These are phyloP conservation scores for Penicillium sp. DNA, from an alignment of 2,329 filamentous ascomycete genomes.

Conservation along the genomic window DNA sequence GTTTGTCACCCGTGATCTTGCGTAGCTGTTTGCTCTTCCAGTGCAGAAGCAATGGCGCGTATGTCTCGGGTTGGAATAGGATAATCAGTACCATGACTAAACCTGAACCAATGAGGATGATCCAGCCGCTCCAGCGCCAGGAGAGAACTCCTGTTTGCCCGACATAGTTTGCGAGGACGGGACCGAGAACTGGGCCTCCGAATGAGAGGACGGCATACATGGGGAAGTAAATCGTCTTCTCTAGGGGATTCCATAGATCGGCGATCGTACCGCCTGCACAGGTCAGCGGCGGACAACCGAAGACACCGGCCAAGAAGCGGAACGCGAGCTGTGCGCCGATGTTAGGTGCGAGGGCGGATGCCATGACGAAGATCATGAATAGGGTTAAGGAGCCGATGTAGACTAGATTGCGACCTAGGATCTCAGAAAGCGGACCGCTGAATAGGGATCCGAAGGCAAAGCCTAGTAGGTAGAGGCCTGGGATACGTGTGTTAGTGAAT, in stretches of 20 bases:
- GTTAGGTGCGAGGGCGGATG: constrained; percentile 49
- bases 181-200: constrained; percentile 28
- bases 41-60: constrained; percentile 45
- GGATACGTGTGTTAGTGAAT: neutral
- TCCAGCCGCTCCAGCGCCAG: constrained; percentile 49
- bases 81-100: constrained; percentile 38
- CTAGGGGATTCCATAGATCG: constrained; percentile 50
- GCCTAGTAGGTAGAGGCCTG: constrained; percentile 40
- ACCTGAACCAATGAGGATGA: constrained; percentile 41
- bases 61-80: constrained; percentile 53
- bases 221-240: constrained; percentile 53
- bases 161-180: constrained; percentile 24
- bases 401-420: constrained; percentile 50
- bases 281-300: constrained; percentile 47
- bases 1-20: constrained; percentile 42
- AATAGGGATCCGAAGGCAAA: constrained; percentile 52
- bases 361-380: constrained; percentile 54
- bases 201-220: constrained; percentile 52
- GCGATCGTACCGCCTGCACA: constrained; percentile 49
- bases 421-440: constrained; percentile 52
- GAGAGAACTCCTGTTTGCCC: constrained; percentile 20
- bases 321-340: constrained; percentile 52
- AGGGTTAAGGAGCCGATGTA: constrained; percentile 50
- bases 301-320: constrained; percentile 52
- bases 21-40: constrained; percentile 48